Percentiles rank a stretch among this genome's conserved stretches.
Conservation (phyloP, 2,329 filamentous ascomycete species). For the Penicillium sp. region DNA sequence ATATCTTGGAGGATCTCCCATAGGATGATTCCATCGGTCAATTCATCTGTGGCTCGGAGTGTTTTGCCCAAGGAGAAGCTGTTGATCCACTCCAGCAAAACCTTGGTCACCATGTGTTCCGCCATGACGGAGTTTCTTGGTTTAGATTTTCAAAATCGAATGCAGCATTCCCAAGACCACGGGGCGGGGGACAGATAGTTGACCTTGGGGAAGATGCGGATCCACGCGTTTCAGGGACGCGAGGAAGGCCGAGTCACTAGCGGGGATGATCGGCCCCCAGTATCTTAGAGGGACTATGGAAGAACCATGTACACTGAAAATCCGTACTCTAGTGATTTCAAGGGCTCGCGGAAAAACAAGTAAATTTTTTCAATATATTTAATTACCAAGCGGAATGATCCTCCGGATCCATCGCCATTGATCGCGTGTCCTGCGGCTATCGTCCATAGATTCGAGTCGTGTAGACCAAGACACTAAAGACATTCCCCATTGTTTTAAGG, state of each 20-base stretch:
- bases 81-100: conserved; percentile 49
- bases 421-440: neutral
- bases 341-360: too few relatives aligned
- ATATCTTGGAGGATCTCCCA: conserved; percentile 51
- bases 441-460: neutral
- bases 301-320: too few relatives aligned
- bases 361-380: too few relatives aligned
- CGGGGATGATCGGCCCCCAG: conserved; percentile 17
- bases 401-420: neutral
- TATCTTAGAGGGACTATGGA: neutral
- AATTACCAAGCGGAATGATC: neutral
- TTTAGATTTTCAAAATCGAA: conserved; percentile 11
- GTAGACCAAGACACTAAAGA: neutral
- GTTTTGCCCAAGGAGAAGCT: conserved; percentile 45
- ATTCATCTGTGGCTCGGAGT: conserved; percentile 40
- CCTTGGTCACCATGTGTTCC: conserved; percentile 46
- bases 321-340: too few relatives aligned
- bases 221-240: conserved; percentile 25
- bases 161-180: conserved; percentile 16
- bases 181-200: conserved; percentile 6
- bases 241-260: conserved; percentile 16
- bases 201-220: conserved; percentile 19
- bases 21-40: conserved; percentile 46
- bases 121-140: conserved; percentile 35
- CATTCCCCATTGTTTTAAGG: neutral